These are phyloP conservation scores for Musa beccarii DNA, from an alignment of 176 grass and related monocot genomes.

Conservation along the genomic window DNA sequence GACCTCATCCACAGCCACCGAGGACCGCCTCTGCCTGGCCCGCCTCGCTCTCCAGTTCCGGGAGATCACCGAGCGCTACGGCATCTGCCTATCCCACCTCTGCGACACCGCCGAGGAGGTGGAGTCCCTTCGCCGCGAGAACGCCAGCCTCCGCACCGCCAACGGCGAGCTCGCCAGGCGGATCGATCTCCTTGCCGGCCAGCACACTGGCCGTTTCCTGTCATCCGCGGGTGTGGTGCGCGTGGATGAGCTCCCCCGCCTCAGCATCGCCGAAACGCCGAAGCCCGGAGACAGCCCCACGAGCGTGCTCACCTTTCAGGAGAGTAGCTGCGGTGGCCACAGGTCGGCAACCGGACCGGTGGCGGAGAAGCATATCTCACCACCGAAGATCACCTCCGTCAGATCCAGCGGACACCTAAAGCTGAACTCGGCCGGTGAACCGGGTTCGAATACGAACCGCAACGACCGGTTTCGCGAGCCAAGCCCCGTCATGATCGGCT, in stretches of 20 bases:
- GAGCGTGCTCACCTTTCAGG: conserved; percentile 17
- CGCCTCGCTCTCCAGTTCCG: conserved; percentile 80
- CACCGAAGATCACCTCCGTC: conserved; percentile 82
- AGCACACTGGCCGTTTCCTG: conserved; percentile 15
- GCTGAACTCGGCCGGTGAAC: conserved; percentile 30
- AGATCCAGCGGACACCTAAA: conserved; percentile 79
- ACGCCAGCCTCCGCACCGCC: conserved; percentile 50
- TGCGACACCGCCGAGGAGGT: conserved; percentile 59
- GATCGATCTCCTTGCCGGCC: conserved; percentile 38
- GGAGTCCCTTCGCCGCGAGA: conserved; percentile 50
- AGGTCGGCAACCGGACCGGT: background rate
- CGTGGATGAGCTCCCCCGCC: conserved; percentile 45
- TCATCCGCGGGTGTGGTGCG: conserved; percentile 19
- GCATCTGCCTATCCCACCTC: conserved; percentile 73
- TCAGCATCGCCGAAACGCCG: conserved; percentile 30
- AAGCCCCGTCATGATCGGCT: conserved; percentile 21
- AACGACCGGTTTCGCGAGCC: conserved; percentile 24
- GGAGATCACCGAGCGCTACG: conserved; percentile 75
- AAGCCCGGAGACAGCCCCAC: conserved; percentile 29
- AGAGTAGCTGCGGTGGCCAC: background rate
- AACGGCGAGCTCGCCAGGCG: conserved; percentile 60
- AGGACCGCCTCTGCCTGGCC: conserved; percentile 60
- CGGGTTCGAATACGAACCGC: conserved; percentile 2
- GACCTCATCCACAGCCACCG: conserved; percentile 18
- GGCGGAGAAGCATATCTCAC: conserved; percentile 37